phyloP scores from a whole-genome alignment of 768 basidiomycete genomes.

The Hirschioporus abietinus region DNA sequence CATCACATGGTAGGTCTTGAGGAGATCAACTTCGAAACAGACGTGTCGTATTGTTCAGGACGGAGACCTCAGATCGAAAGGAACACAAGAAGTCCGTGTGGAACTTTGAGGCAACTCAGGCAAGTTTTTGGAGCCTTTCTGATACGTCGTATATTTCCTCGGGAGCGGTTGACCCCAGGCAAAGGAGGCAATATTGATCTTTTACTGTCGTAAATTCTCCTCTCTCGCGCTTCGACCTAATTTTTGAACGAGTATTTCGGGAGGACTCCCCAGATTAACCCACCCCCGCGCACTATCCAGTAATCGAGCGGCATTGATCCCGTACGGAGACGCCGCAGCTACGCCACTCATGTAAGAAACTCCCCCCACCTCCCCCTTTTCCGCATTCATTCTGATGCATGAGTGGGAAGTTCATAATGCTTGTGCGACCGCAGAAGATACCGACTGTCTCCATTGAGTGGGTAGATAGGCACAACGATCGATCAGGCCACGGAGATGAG shows the following conservation, averaged over 20 bases:
- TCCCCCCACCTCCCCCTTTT: no score
- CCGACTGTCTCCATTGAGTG: no score
- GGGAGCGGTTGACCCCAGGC: neutral
- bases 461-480: no score
- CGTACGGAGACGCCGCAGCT: neutral
- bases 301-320: neutral
- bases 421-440: no score
- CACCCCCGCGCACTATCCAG: neutral
- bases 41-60: neutral
- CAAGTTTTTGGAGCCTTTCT: neutral
- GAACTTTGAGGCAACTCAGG: neutral
- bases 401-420: no score
- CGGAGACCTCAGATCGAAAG: neutral
- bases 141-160: neutral
- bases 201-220: neutral
- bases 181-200: neutral
- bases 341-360: neutral
- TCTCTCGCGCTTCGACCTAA: neutral
- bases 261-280: neutral
- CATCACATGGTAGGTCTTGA: neutral
- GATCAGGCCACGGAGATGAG: no score
- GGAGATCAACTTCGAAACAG: neutral
- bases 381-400: no score
- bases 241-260: neutral
- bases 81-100: neutral